Evolutionary conservation across 2,329 filamentous ascomycete species (phyloP), one percentile per base, ranked within the genome.

Genomic region (Aspergillus melleus): DNA sequence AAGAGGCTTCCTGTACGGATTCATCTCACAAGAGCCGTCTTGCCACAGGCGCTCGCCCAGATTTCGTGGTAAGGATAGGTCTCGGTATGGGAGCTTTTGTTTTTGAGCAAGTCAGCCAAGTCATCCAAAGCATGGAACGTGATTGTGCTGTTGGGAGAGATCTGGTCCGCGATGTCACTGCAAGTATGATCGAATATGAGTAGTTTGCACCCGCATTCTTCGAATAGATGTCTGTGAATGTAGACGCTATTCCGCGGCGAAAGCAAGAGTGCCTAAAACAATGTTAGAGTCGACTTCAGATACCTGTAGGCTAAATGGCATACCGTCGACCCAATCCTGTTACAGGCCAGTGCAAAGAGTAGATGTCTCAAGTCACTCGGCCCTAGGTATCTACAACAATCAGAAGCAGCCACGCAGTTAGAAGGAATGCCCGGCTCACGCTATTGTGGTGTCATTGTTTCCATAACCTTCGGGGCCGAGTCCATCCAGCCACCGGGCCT

Each of bases 401-500:
- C 2, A 19, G 12, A 19, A n/a, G 3, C n/a, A 30, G 16, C 14
- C 6, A 30, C 50, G 2, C 22, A 36, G 11, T 19, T 6, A 20
- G 16, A 39, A 39, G 16, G 12, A 11, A 19, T 19, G 8, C 26
- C 11, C 12, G n/a, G 4, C 24, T 3, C 32, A 61, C 59, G 55
- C 55, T 26, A 58, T 52, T 9, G 51, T 47, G 19, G 14, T 29
- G 16, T 29, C 52, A 29, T 44, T 49, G 4, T n/a, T 44, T 9
- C 39, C 46, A 2, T 22, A 2, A 29, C 26, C 22, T 14, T 55
- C 36, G 14, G 42, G 16, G 12, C 19, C 2, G 5, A 26, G 11
- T 16, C 52, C 49, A 14, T 46, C n/a, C 6, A 61, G n/a, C 55
- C 52, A 54, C 59, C 59, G 58, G 8, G 55, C 55, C 9, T 53